phyloP scores from a whole-genome alignment of 2,329 filamentous ascomycete species.

The Neocucurbitaria cava region DNA sequence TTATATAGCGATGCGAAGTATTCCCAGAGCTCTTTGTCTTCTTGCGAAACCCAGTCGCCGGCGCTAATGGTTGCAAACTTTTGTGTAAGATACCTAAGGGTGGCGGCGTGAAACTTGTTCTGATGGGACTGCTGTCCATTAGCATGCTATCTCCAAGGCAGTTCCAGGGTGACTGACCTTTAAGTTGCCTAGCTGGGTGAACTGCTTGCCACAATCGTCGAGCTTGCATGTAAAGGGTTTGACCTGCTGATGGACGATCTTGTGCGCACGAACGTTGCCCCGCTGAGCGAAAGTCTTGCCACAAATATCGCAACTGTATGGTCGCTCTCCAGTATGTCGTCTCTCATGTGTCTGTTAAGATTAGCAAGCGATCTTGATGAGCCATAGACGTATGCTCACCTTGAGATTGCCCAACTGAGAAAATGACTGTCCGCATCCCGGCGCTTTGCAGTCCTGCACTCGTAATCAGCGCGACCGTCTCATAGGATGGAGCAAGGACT shows the following conservation, averaged over 20 bases:
- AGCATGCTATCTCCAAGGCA: constrained; percentile 7
- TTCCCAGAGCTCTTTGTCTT: constrained; percentile 79
- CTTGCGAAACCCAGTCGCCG: constrained; percentile 67
- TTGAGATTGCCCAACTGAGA: constrained; percentile 91
- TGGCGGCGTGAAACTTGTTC: constrained; percentile 88
- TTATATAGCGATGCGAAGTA: constrained; percentile 92
- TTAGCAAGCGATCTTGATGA: constrained; percentile 14
- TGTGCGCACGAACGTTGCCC: constrained; percentile 84
- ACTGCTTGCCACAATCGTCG: constrained; percentile 84
- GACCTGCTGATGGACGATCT: constrained; percentile 76
- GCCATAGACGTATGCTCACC: constrained; percentile 55
- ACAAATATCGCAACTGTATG: constrained; percentile 80
- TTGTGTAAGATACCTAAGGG: constrained; percentile 71
- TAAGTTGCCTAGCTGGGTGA: constrained; percentile 89
- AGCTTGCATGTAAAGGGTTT: constrained; percentile 84
- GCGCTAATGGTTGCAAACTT: constrained; percentile 72
- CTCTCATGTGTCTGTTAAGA: constrained; percentile 76
- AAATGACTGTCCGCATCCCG: constrained; percentile 78
- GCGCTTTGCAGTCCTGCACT: constrained; percentile 68
- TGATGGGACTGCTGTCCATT: constrained; percentile 72
- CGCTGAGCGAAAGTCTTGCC: constrained; percentile 84
- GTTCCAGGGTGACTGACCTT: constrained; percentile 64
- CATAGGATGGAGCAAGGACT: constrained; percentile 43
- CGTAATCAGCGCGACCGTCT: constrained; percentile 13
- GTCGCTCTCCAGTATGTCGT: constrained; percentile 85